Percentiles rank a stretch among this genome's conserved stretches.
phyloP scores from a whole-genome alignment of 179 eudicot species.

The Patellifolia procumbens region DNA sequence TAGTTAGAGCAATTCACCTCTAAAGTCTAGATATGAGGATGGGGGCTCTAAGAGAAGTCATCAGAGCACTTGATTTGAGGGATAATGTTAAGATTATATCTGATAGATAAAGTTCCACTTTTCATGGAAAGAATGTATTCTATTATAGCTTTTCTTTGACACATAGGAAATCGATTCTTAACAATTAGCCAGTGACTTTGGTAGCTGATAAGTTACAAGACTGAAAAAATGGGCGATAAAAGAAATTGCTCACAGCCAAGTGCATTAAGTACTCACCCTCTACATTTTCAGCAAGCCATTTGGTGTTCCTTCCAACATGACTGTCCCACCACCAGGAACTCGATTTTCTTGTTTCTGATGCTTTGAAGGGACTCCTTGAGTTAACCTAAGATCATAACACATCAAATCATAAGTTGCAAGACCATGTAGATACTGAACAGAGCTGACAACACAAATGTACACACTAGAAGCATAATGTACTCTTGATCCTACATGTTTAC shows the following conservation, averaged over 20 bases:
- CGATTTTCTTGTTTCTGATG: conserved; percentile 59
- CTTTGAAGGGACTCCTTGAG: conserved; percentile 46
- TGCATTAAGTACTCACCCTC: conserved; percentile 57
- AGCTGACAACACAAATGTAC: neutral
- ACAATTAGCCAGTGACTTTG: neutral
- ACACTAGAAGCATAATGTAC: neutral
- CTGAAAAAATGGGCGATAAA: neutral
- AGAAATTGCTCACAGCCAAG: conserved; percentile 9
- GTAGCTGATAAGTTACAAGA: neutral
- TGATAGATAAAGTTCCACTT: neutral
- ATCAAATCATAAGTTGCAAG: conserved; percentile 16
- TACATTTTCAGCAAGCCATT: conserved; percentile 82
- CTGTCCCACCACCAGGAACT: conserved; percentile 96
- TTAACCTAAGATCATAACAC: conserved; percentile 38
- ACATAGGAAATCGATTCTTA: neutral
- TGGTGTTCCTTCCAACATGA: conserved; percentile 70
- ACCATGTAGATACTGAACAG: neutral
- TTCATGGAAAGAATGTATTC: neutral
- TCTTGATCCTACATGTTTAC: neutral
- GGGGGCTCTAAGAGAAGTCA: neutral
- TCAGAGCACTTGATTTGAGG: neutral
- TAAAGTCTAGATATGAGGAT: too few relatives aligned
- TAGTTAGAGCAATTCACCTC: too few relatives aligned
- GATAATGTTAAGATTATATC: too few relatives aligned
- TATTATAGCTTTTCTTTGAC: neutral